A percentile compares a stretch with the other conserved stretches of the same genome.
These are phyloP conservation scores for Lactarius evosmus DNA, from an alignment of 768 basidiomycete genomes.

Conservation along the genomic window DNA sequence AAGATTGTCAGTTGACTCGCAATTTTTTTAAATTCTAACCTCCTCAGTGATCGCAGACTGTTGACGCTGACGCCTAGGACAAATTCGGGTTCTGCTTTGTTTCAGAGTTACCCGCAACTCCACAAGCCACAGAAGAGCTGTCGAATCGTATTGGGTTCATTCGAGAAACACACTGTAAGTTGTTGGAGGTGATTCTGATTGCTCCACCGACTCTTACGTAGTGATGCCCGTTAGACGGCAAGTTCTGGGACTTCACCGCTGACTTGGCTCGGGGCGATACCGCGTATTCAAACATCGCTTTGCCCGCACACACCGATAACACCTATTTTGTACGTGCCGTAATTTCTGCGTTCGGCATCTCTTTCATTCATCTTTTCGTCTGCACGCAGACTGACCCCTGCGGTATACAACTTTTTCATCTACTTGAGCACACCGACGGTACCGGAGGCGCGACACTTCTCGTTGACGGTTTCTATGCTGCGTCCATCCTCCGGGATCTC, in stretches of 20 bases:
- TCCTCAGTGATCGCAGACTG: background rate
- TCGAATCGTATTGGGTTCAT: slow-evolving; percentile 79
- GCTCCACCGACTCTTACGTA: background rate
- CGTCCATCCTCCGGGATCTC: slow-evolving; percentile 68
- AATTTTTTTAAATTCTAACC: background rate
- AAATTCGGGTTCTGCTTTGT: slow-evolving; percentile 88
- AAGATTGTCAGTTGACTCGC: slow-evolving; percentile 57
- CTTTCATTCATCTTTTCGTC: background rate
- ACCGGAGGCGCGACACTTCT: slow-evolving; percentile 86
- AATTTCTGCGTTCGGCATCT: background rate
- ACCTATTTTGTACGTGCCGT: slow-evolving; percentile 61
- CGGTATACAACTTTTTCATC: slow-evolving; percentile 94
- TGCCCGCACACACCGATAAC: slow-evolving; percentile 81
- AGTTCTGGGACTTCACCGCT: slow-evolving; percentile 96
- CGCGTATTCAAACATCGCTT: slow-evolving; percentile 85
- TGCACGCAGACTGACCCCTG: slow-evolving; percentile 79
- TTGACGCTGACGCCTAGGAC: slow-evolving; percentile 48
- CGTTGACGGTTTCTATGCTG: slow-evolving; percentile 93
- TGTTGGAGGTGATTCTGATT: background rate
- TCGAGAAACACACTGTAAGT: slow-evolving; percentile 74
- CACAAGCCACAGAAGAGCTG: slow-evolving; percentile 82
- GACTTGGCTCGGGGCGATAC: slow-evolving; percentile 89
- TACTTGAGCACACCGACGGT: slow-evolving; percentile 79
- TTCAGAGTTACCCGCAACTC: slow-evolving; percentile 70
- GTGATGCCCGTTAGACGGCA: slow-evolving; percentile 58